Percentiles rank a stretch among this genome's conserved stretches.
Conservation (phyloP, 768 basidiomycete species). For the Termitomyces bulborhizus region DNA sequence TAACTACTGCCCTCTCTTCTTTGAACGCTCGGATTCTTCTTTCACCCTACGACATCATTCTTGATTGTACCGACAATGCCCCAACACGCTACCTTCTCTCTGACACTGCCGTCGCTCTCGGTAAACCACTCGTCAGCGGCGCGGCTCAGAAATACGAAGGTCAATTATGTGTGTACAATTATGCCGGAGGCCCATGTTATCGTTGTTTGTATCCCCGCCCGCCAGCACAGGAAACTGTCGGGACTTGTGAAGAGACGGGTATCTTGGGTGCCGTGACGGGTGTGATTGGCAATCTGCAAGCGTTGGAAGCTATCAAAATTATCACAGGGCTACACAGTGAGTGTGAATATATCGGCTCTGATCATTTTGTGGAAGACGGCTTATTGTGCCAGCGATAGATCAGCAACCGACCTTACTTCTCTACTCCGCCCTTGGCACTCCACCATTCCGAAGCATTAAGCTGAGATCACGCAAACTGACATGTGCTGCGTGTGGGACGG, state of each 20-base stretch:
- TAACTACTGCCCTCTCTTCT: slow-evolving; percentile 47
- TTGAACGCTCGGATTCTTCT: slow-evolving; percentile 59
- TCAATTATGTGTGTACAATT: slow-evolving; percentile 73
- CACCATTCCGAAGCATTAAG: slow-evolving; percentile 78
- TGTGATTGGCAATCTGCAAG: slow-evolving; percentile 85
- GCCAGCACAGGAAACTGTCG: slow-evolving; percentile 53
- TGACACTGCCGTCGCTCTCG: slow-evolving; percentile 70
- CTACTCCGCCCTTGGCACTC: slow-evolving; percentile 61
- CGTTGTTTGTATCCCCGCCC: slow-evolving; percentile 88
- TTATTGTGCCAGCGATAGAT: slow-evolving; percentile 64
- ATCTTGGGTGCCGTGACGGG: slow-evolving; percentile 88
- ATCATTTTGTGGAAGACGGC: slow-evolving; percentile 25
- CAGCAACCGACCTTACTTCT: slow-evolving; percentile 16
- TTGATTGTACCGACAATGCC: slow-evolving; percentile 52
- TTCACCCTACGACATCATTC: slow-evolving; percentile 12
- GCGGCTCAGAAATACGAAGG: slow-evolving; percentile 87
- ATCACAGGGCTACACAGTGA: slow-evolving; percentile 17
- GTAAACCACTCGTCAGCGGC: slow-evolving; percentile 36
- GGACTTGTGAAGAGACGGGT: slow-evolving; percentile 85
- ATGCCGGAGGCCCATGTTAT: slow-evolving; percentile 81
- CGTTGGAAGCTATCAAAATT: slow-evolving; percentile 79
- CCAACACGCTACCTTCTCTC: slow-evolving; percentile 91
- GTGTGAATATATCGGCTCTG: slow-evolving; percentile 32
- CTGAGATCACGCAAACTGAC: slow-evolving; percentile 63
- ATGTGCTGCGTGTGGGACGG: slow-evolving; percentile 71